These are phyloP conservation scores for Annulohypoxylon truncatum DNA, from an alignment of 2,329 filamentous ascomycete genomes.

Conservation along the genomic window DNA sequence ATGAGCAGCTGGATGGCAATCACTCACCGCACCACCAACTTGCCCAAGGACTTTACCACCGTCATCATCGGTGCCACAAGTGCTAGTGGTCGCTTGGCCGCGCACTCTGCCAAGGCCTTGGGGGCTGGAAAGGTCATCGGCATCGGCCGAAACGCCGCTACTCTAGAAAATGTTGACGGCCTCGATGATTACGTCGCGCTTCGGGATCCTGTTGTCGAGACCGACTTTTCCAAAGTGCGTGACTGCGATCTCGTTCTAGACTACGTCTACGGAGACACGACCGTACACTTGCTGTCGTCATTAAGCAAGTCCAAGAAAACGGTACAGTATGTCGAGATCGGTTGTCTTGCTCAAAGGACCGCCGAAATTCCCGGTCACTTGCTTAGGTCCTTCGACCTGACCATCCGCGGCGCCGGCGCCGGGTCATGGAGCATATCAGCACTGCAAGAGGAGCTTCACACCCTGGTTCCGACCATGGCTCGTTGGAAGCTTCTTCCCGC, in stretches of 20 bases:
- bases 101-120: slow-evolving; percentile 59
- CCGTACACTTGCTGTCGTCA: slow-evolving; percentile 55
- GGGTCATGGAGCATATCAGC: slow-evolving; percentile 56
- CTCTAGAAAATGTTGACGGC: slow-evolving; percentile 55
- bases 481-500: slow-evolving; percentile 46
- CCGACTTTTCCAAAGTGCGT: slow-evolving; percentile 58
- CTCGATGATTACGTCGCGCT: slow-evolving; percentile 62
- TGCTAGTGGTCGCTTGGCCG: slow-evolving; percentile 63
- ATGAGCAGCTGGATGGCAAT: slow-evolving; percentile 70
- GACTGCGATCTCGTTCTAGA: slow-evolving; percentile 67
- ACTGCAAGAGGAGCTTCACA: slow-evolving; percentile 47
- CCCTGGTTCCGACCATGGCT: slow-evolving; percentile 49
- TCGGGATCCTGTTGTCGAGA: slow-evolving; percentile 52
- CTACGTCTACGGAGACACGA: slow-evolving; percentile 65
- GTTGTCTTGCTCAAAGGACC: slow-evolving; percentile 55
- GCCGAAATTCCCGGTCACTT: slow-evolving; percentile 56
- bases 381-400: slow-evolving; percentile 62
- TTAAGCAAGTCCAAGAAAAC: slow-evolving; percentile 54
- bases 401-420: slow-evolving; percentile 58
- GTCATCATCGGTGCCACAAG: slow-evolving; percentile 66
- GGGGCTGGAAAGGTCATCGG: slow-evolving; percentile 64
- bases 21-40: slow-evolving; percentile 54
- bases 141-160: slow-evolving; percentile 59
- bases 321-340: slow-evolving; percentile 66
- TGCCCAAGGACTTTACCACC: slow-evolving; percentile 58